phyloP scores from a whole-genome alignment of 2,329 filamentous ascomycete genomes.

The Fusarium chaquense region DNA sequence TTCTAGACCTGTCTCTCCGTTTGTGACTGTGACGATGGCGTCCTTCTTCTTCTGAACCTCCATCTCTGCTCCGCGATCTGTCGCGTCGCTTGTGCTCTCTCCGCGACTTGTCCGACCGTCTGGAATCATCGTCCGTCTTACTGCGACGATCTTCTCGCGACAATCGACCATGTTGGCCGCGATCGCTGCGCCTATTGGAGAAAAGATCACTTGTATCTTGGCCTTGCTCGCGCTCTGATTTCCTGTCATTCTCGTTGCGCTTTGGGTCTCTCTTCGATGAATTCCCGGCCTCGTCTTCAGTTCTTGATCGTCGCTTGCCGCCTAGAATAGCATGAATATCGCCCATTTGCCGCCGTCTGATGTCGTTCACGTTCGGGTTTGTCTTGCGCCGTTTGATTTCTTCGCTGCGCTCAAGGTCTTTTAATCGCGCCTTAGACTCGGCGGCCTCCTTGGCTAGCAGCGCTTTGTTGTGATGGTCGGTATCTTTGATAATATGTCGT shows the following conservation, averaged over 20 bases:
- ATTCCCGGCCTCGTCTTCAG: slow-evolving; percentile 38
- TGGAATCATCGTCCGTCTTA: slow-evolving; percentile 31
- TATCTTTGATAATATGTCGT: slow-evolving; percentile 87
- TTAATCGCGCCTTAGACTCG: slow-evolving; percentile 79
- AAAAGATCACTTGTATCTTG: slow-evolving; percentile 40
- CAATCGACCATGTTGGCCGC: slow-evolving; percentile 45
- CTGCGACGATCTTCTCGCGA: slow-evolving; percentile 38
- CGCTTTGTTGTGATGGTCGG: slow-evolving; percentile 88
- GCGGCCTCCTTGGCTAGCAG: slow-evolving; percentile 85
- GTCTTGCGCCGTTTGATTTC: slow-evolving; percentile 58
- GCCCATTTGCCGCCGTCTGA: slow-evolving; percentile 69
- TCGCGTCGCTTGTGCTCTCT: slow-evolving; percentile 35
- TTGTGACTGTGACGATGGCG: slow-evolving; percentile 33
- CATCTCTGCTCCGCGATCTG: slow-evolving; percentile 36
- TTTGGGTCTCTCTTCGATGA: slow-evolving; percentile 37
- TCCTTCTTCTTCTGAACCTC: slow-evolving; percentile 24
- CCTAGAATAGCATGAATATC: slow-evolving; percentile 70
- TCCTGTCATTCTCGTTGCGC: slow-evolving; percentile 14
- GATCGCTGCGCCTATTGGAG: slow-evolving; percentile 32
- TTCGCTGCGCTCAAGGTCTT: slow-evolving; percentile 66
- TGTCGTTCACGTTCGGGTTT: slow-evolving; percentile 62
- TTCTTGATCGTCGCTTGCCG: slow-evolving; percentile 54
- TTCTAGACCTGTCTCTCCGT: slow-evolving; percentile 44
- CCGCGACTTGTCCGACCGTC: slow-evolving; percentile 23
- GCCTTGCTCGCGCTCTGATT: slow-evolving; percentile 13